Conservation (phyloP, 1,284 basidiomycete genomes). For the Erythrobasidium hasegawianum region DNA sequence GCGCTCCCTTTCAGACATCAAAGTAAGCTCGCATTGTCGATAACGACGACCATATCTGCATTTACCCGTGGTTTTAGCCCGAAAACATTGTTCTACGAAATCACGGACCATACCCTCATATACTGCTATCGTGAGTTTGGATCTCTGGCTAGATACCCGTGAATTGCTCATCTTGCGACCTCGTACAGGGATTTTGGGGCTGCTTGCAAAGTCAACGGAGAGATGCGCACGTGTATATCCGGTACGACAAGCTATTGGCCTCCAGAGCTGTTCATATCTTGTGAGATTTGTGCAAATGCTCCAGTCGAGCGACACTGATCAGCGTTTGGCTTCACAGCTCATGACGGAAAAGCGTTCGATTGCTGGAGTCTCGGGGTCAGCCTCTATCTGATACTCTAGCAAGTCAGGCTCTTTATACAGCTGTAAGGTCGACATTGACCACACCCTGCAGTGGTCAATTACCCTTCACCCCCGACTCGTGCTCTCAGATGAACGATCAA, state of each 20-base stretch:
- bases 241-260: conserved; percentile 26
- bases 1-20: conserved; percentile 12
- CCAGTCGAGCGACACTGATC: neutral
- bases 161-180: too few species aligned
- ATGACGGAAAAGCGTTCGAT: conserved; percentile 3
- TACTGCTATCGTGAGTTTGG: conserved; percentile 10
- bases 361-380: conserved; percentile 19
- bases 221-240: neutral
- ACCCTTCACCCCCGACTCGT: neutral
- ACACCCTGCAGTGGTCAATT: neutral
- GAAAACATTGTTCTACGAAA: conserved; percentile 27
- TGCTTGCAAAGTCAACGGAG: neutral
- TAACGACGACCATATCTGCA: too few species aligned
- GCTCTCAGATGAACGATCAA: too few species aligned
- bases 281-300: neutral
- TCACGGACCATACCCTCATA: conserved; percentile 20
- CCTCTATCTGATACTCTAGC: conserved; percentile 13
- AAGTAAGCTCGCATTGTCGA: conserved; percentile 4
- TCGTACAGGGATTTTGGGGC: conserved; percentile 22
- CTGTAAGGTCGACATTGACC: too few species aligned
- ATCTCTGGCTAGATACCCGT: neutral
- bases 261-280: conserved; percentile 7
- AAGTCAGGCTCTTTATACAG: neutral
- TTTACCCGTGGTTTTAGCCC: neutral
- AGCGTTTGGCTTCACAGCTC: neutral